These are phyloP conservation scores for Cyclocybe cylindracea DNA, from an alignment of 768 basidiomycete species.

Conservation along the genomic window DNA sequence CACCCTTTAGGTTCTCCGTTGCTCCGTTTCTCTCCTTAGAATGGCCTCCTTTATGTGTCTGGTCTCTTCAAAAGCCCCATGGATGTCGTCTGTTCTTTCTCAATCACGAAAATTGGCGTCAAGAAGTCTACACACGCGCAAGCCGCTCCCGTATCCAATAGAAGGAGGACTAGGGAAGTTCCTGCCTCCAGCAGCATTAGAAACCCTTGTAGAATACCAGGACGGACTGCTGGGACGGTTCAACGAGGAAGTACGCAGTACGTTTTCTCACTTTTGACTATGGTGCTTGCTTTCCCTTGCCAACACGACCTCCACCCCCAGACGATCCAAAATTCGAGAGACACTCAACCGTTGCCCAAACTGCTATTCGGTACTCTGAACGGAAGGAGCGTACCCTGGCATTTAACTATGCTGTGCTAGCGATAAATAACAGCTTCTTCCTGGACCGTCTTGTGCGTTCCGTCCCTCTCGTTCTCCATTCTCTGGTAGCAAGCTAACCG, in stretches of 20 bases:
- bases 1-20: not conserved
- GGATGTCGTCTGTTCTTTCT: conserved; percentile 14
- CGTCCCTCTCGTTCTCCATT: conserved; percentile 1
- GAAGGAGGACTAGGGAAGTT: conserved; percentile 80
- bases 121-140: conserved; percentile 52
- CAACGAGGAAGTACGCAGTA: conserved; percentile 75
- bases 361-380: conserved; percentile 66
- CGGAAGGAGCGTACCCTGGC: conserved; percentile 61
- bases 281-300: not conserved
- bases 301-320: not conserved
- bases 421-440: conserved; percentile 96
- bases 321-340: conserved; percentile 45
- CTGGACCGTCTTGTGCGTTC: conserved; percentile 77
- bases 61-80: conserved; percentile 22
- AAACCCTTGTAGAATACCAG: conserved; percentile 80
- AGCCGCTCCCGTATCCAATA: conserved; percentile 61
- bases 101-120: conserved; percentile 23
- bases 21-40: conserved; percentile 14
- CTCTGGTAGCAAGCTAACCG: not conserved
- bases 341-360: conserved; percentile 63
- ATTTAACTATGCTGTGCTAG: conserved; percentile 91
- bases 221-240: conserved; percentile 78
- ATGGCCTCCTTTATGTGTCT: conserved; percentile 29
- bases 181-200: conserved; percentile 71
- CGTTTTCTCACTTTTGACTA: conserved; percentile 18